Evolutionary conservation across 495 filamentous ascomycete genomes (phyloP).

Genomic region (Lasiosphaeris hirsuta): DNA sequence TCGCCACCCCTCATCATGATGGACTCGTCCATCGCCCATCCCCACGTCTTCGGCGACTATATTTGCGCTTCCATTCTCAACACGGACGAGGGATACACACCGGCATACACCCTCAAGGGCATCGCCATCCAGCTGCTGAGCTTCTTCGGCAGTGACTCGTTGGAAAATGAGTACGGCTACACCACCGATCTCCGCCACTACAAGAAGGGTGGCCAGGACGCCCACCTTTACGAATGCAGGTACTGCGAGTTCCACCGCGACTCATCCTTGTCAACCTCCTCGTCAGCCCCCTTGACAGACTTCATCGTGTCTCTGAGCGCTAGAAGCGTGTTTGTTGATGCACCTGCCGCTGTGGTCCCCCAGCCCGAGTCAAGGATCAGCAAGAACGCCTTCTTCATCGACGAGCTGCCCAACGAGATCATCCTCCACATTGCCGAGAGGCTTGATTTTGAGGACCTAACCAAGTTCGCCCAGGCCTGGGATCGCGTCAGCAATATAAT

Average conservation of each 20-base stretch:
- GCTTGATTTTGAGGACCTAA: slow-evolving; percentile 40
- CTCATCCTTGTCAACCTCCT: too few relatives aligned
- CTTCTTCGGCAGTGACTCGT: slow-evolving; percentile 54
- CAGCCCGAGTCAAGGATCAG: neutral
- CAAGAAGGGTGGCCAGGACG: neutral
- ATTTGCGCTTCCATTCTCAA: slow-evolving; percentile 51
- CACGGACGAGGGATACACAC: slow-evolving; percentile 39
- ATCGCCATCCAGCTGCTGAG: slow-evolving; percentile 55
- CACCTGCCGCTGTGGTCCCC: too few relatives aligned
- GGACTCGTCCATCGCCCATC: slow-evolving; percentile 51
- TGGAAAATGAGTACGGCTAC: slow-evolving; percentile 37
- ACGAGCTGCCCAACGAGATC: slow-evolving; percentile 39
- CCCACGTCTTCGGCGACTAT: slow-evolving; percentile 47
- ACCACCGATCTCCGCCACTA: neutral
- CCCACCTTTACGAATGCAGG: neutral
- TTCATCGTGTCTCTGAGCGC: too few relatives aligned
- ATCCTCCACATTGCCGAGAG: slow-evolving; percentile 35
- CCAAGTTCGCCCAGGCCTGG: slow-evolving; percentile 38
- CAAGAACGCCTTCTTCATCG: slow-evolving; percentile 13
- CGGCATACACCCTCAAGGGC: slow-evolving; percentile 50
- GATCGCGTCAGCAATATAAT: slow-evolving; percentile 33
- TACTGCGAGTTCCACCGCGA: slow-evolving; percentile 6
- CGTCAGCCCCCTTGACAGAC: too few relatives aligned
- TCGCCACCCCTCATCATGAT: slow-evolving; percentile 41
- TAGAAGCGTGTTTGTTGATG: too few relatives aligned